phyloP scores from a whole-genome alignment of 257 asterid genomes.

The Phtheirospermum japonicum region DNA sequence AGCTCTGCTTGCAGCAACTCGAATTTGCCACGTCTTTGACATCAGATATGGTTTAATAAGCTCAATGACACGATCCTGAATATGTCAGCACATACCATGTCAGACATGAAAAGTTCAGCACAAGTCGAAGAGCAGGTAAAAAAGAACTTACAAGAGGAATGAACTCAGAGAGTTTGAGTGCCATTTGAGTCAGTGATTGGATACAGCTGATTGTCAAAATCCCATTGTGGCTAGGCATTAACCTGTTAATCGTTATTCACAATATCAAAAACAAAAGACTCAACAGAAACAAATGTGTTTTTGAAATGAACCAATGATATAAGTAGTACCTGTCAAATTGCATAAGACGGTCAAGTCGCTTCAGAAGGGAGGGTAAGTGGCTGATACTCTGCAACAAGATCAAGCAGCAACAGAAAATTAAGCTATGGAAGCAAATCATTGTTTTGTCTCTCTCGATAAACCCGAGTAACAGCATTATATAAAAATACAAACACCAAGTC shows the following conservation, averaged over 20 bases:
- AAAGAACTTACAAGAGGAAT: slow-evolving; percentile 78
- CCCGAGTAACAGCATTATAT: slow-evolving; percentile 12
- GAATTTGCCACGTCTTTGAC: slow-evolving; percentile 68
- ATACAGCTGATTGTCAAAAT: slow-evolving; percentile 81
- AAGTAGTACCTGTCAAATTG: slow-evolving; percentile 51
- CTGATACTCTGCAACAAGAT: slow-evolving; percentile 62
- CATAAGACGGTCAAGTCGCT: slow-evolving; percentile 91
- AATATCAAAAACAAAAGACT: slow-evolving; percentile 19
- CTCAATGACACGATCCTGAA: slow-evolving; percentile 69
- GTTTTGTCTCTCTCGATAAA: slow-evolving; percentile 8
- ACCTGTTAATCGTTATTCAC: slow-evolving; percentile 39
- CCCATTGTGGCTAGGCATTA: slow-evolving; percentile 99
- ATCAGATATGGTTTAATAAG: slow-evolving; percentile 64
- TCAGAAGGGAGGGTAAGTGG: slow-evolving; percentile 81
- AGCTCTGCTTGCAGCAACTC: slow-evolving; percentile 79
- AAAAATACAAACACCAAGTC: neutral
- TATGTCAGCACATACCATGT: slow-evolving; percentile 30
- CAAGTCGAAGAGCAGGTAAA: slow-evolving; percentile 9
- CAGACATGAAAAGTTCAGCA: slow-evolving; percentile 30
- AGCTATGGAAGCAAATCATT: slow-evolving; percentile 1
- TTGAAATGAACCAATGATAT: neutral
- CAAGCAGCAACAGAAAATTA: slow-evolving; percentile 33
- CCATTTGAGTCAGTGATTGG: slow-evolving; percentile 76
- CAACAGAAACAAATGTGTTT: neutral
- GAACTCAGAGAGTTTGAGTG: slow-evolving; percentile 79